Base-by-base conservation (phyloP, 2,329 filamentous ascomycete genomes). In the Paracoccidioides lutzii region DNA sequence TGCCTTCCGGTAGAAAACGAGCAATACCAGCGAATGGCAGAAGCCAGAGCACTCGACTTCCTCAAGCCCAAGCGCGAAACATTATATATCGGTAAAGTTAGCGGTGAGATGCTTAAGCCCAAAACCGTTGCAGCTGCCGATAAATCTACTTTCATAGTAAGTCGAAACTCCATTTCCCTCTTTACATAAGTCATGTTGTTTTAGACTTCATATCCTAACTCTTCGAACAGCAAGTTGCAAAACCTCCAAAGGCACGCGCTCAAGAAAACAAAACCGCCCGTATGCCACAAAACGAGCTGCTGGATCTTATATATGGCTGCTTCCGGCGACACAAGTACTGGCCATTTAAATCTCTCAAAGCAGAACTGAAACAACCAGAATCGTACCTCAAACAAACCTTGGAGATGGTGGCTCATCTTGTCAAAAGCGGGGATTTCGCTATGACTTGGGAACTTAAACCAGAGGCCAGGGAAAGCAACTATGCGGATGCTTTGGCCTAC, bases 261-360 rank as follows among this genome's bases (percentile, higher is more conserved):
- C 80, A 81, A 68, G 84, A 88, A 63, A 84, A 88, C 72, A 96
- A 97, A 76, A 85, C 88, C 33, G 87, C 88, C 38, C 90, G 93
- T 73, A 90, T 97, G 73, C 84, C 89, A 46, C 84, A 90, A 70
- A 85, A 89, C 76, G 86, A 93, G 65, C 82, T 98, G 59, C 75
- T 95, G 72, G 90, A 96, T 73, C 80, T 82, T 60, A 83, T 98
- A 59, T 90, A 91, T 75, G 75, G 80, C 51, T 86, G 84, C 67
- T 98, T 96, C 81, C 81, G 84, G 56, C 77, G 86, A 65, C 95
- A 87, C 77, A 83, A 85, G 64, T 97, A 93, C 72, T 98, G 91
- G 90, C 84, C 87, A n/a, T 87, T 97, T 78, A 90, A 88, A 66
- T 82, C 86, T 4, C 80, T 98, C 62, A 88, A 89, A 60, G 78